phyloP scores from a whole-genome alignment of 352 stramenopile genomes.

The Nothophytophthora sp. region DNA sequence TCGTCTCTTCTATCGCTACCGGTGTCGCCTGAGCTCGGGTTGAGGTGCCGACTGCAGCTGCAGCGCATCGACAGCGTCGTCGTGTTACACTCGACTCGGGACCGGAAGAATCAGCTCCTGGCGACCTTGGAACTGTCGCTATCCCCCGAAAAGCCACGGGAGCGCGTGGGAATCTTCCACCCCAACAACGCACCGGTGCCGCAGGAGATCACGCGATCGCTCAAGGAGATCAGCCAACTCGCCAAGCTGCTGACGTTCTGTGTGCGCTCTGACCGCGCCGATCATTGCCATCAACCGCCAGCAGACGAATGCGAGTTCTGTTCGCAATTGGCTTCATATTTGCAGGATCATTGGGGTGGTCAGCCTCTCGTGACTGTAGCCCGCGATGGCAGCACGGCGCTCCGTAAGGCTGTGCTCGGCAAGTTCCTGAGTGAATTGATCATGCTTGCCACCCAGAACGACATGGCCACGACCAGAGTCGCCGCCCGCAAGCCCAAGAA shows the following conservation, averaged over 20 bases:
- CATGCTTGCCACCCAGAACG: constrained; percentile 3
- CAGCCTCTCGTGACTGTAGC: constrained; percentile 14
- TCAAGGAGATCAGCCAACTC: constrained; percentile 21
- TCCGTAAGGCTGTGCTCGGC: constrained; percentile 13
- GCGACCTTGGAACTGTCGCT: constrained; percentile 18
- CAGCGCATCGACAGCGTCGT: constrained; percentile 15
- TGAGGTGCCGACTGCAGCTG: constrained; percentile 11
- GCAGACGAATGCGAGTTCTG: constrained; percentile 16
- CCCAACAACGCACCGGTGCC: constrained; percentile 3
- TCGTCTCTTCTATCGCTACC: constrained; percentile 11
- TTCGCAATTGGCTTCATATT: constrained; percentile 4
- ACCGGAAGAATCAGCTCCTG: constrained; percentile 22
- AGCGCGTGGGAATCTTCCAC: constrained; percentile 12
- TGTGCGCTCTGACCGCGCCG: neutral
- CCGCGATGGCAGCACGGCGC: constrained; percentile 7
- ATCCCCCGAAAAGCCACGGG: neutral
- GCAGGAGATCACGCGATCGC: constrained; percentile 1
- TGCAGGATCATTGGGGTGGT: constrained; percentile 9
- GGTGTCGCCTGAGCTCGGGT: constrained; percentile 1
- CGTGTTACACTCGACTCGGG: constrained; percentile 16
- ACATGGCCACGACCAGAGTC: neutral
- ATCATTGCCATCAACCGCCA: neutral
- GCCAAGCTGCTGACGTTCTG: constrained; percentile 11
- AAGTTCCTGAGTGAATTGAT: constrained; percentile 17
- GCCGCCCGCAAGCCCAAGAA: constrained; percentile 2